These are phyloP conservation scores for Protea cynaroides DNA, from an alignment of 164 flowering plant genomes.

Conservation along the genomic window DNA sequence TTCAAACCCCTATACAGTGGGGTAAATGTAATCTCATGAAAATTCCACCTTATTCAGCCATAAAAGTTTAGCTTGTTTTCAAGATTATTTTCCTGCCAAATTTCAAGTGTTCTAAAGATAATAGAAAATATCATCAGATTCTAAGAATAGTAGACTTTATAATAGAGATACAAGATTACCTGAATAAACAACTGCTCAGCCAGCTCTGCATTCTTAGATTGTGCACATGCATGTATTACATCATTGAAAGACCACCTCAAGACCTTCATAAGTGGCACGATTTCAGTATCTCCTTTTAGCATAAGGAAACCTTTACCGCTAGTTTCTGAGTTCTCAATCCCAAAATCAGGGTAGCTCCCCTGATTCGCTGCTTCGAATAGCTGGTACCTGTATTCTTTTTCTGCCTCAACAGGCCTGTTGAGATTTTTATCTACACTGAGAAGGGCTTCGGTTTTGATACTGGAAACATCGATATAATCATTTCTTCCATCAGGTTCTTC, in stretches of 20 bases:
- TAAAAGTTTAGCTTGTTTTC: background rate
- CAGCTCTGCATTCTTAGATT: constrained; percentile 31
- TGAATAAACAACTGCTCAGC: constrained; percentile 67
- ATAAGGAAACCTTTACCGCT: constrained; percentile 8
- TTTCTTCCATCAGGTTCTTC: background rate
- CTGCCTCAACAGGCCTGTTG: constrained; percentile 1
- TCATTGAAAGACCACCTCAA: constrained; percentile 63
- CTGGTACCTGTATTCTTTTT: constrained; percentile 4
- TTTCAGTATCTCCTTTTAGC: constrained; percentile 8
- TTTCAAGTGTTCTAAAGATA: background rate
- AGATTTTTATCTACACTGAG: background rate
- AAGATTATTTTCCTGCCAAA: background rate
- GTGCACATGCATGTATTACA: constrained; percentile 64
- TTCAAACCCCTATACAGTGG: background rate
- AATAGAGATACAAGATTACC: constrained; percentile 31
- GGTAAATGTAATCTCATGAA: background rate
- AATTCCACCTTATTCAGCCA: background rate
- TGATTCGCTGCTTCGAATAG: constrained; percentile 2
- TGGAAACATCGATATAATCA: background rate
- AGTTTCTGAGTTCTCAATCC: constrained; percentile 6
- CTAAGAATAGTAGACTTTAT: background rate
- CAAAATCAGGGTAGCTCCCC: constrained; percentile 2
- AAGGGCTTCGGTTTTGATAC: background rate
- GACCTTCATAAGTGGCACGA: constrained; percentile 29
- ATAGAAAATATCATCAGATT: background rate